Evolutionary conservation across 306 rosid species (phyloP), one percentile per base, ranked within the genome.

Genomic region (Cicer chorassanicum): DNA sequence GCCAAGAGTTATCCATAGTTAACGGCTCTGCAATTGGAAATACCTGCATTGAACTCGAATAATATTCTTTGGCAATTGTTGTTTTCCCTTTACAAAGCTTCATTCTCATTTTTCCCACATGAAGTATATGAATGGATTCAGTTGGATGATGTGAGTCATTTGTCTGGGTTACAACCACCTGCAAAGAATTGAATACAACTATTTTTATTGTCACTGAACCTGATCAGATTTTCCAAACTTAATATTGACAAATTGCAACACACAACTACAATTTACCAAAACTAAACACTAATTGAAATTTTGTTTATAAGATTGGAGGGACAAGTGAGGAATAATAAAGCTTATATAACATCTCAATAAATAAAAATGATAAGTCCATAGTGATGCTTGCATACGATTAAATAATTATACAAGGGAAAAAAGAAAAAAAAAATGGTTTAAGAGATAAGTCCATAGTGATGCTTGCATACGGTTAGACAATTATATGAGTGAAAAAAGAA

Each of bases 1-100:
- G 34, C 5, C 50, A 55, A 53, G 61, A 72, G 38, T 67, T 34
- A 39, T 19, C 71, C 69, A 29, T 29, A 29, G 36, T 53, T 43
- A 39, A 67, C 53, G 10, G 21, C 48, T 65, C 51, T 34, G 39
- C 53, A 21, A 56, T 71, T 38, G 64, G 19, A 55, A 48, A 45
- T 91, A 94, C 98, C 98, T 91, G 98, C 98, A 91, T 94, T 73
- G 93, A 87, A 78, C 90, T 48, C 65, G 97, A 94, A 84, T 91
- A 94, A 80, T 87, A 91, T 77, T 90, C 97, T 86, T 94, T 94
- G 19, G 95, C 85, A 59, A 87, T 81, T 70, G 96, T 90, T 41
- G 91, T 53, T 75, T 87, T 90, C 66, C 92, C 96, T 78, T 91
- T 91, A 80, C 95, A 87, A 61, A 94, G 91, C 70, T 94, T 94